phyloP scores from a whole-genome alignment of 768 basidiomycete genomes.

The Hirschioporus abietinus region DNA sequence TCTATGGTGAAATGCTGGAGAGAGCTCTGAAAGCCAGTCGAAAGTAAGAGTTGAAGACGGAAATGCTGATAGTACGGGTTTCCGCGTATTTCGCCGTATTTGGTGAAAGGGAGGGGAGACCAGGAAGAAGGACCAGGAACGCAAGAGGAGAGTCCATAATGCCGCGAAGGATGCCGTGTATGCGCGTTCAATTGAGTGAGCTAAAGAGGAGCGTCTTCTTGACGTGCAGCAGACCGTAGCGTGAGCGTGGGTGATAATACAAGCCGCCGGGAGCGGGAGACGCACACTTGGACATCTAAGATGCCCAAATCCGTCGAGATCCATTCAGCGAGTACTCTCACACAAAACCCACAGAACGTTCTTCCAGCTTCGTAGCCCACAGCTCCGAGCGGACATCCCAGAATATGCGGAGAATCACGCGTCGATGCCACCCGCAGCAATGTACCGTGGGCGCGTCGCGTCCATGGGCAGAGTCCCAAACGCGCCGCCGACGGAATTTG shows the following conservation, averaged over 20 bases:
- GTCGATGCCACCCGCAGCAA: not conserved
- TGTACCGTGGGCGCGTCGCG: conserved; percentile 1
- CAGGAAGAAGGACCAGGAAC: not conserved
- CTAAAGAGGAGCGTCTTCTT: not conserved
- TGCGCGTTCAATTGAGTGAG: not conserved
- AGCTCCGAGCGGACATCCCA: not conserved
- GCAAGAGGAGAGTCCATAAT: not conserved
- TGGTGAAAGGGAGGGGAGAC: not conserved
- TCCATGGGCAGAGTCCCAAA: not conserved
- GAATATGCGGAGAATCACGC: not conserved
- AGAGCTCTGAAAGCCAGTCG: not conserved
- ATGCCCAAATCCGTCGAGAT: not conserved
- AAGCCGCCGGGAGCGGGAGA: not conserved
- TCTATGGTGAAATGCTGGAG: not conserved
- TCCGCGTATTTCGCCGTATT: not conserved
- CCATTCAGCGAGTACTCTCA: not conserved
- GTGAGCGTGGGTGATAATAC: not conserved
- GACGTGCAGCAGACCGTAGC: not conserved
- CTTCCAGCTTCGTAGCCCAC: not conserved
- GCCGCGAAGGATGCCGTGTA: not conserved
- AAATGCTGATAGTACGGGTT: not conserved
- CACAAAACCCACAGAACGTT: not conserved
- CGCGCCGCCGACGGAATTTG: not conserved
- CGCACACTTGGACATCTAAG: not conserved
- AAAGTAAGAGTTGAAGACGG: not conserved